Conservation (phyloP, 306 rosid genomes). For the Geum urbanum region DNA sequence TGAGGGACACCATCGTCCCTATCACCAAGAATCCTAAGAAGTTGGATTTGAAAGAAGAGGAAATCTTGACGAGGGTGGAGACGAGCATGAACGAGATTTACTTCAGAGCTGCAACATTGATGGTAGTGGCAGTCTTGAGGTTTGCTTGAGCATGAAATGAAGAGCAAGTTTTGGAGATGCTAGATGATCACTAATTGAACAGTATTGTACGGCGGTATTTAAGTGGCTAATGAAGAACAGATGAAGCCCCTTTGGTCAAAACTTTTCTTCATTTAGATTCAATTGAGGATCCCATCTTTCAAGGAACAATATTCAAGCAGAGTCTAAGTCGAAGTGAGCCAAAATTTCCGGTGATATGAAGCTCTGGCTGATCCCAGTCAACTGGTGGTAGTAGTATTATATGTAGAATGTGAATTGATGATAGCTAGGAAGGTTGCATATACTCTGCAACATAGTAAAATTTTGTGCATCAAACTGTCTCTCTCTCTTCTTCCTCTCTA, state of each 20-base stretch:
- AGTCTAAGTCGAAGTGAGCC: neutral
- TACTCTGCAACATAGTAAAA: constrained; percentile 4
- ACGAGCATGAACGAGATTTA: constrained; percentile 49
- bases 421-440: neutral
- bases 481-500: neutral
- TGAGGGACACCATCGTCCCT: constrained; percentile 49
- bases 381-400: neutral
- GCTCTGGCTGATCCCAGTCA: constrained; percentile 10
- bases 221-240: constrained; percentile 23
- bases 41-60: constrained; percentile 52
- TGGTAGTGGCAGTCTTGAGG: constrained; percentile 57
- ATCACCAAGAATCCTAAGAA: constrained; percentile 54
- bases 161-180: neutral
- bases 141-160: constrained; percentile 49
- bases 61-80: constrained; percentile 52
- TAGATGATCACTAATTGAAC: neutral
- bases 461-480: constrained; percentile 1
- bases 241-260: constrained; percentile 8
- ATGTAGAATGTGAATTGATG: constrained; percentile 7
- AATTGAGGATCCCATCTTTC: constrained; percentile 1
- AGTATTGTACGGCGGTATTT: constrained; percentile 12
- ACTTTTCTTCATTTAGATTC: neutral
- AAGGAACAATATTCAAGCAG: neutral
- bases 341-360: neutral
- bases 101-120: constrained; percentile 58